These are phyloP conservation scores for Citrus glauca DNA, from an alignment of 345 rosid genomes.

Conservation along the genomic window DNA sequence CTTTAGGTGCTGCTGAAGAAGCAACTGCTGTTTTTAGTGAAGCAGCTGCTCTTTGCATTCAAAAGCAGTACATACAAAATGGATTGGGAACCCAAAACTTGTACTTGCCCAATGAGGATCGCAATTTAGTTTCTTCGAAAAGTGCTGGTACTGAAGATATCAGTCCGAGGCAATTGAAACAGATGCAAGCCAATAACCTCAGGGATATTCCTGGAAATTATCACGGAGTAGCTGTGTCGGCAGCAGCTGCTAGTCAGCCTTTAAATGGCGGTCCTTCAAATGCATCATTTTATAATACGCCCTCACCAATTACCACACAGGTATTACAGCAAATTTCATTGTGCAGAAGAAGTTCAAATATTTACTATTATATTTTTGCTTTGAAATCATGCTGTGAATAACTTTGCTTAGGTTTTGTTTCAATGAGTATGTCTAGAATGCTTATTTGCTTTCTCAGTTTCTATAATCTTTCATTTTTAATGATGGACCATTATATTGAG, in stretches of 20 bases:
- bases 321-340: conserved; percentile 28
- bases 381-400: neutral
- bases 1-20: conserved; percentile 84
- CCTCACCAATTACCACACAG: conserved; percentile 85
- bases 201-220: conserved; percentile 70
- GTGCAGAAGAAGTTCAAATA: neutral
- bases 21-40: conserved; percentile 83
- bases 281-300: conserved; percentile 74
- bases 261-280: conserved; percentile 66
- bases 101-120: conserved; percentile 55
- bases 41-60: conserved; percentile 76
- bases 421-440: neutral
- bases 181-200: conserved; percentile 58
- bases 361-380: neutral
- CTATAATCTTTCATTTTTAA: conserved; percentile 4
- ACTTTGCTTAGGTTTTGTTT: neutral
- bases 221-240: conserved; percentile 39
- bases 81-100: conserved; percentile 39
- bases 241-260: conserved; percentile 53
- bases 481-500: conserved; percentile 2
- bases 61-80: conserved; percentile 67
- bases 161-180: conserved; percentile 68
- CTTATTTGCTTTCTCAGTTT: conserved; percentile 7
- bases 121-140: conserved; percentile 38
- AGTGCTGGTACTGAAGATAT: conserved; percentile 50